Evolutionary conservation across 1,284 basidiomycete species (phyloP), one percentile per base, ranked within the genome.

Genomic region (Rhodotorula sp.): DNA sequence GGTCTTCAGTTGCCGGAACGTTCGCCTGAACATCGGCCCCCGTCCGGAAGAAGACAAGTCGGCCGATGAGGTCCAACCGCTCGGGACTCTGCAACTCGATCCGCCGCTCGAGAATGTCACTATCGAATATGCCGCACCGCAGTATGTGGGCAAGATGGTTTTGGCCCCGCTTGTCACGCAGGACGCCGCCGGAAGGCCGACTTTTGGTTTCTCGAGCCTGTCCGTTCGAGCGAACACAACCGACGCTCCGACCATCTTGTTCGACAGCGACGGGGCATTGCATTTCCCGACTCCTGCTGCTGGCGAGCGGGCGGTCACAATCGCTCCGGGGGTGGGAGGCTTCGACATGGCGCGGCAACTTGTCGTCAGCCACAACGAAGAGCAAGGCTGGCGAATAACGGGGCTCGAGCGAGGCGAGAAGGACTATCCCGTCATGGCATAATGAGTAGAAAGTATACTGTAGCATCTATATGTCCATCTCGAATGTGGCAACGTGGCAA

Each of bases 11-110:
- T 57, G 19, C 3, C 12, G 28, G 1, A 31, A 65, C 60, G 7
- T 72, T 21, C 31, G 7, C 4, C 60, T 72, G 31, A 23, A 65
- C 45, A 16, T 72, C 62, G 71, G 34, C 34, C n/a, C n/a, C n/a
- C 34, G 34, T 34, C 7, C 34, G 7, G 34, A 34, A 6, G 5
- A 34, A 6, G 34, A 34, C 7, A 34, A 34, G 5, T 34, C 34
- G 34, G 34, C 5, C 5, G 34, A n/a, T 10, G 26, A n/a, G n/a
- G 5, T 43, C 2, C 54, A 55, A 55, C 63, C 55, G 1, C 60
- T 73, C 26, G 71, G 68, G 31, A 67, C 64, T 6, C 43, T 73
- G 8, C 71, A 73, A 58, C 66, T 73, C 60, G 71, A 73, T 45
- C 68, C 71, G 23, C 50, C 66, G 0, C 48, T 73, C 8, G 18